A percentile compares a stretch with the other conserved stretches of the same genome.
These are phyloP conservation scores for Tricholoma matsutake DNA, from an alignment of 768 basidiomycete genomes.

Conservation along the genomic window DNA sequence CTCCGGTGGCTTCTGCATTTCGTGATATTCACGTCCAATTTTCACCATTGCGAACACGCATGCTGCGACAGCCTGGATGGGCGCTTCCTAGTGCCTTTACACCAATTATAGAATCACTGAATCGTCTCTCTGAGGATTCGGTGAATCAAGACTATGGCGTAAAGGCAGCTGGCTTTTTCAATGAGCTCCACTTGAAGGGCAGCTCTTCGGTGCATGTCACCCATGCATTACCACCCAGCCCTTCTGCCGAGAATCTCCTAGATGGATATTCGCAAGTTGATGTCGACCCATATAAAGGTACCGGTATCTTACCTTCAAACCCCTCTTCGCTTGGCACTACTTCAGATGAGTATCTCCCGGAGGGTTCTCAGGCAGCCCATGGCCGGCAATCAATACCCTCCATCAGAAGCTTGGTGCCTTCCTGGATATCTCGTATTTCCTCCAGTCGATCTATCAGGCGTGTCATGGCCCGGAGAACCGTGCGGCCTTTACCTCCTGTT, in stretches of 20 bases:
- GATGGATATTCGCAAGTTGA: background rate
- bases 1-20: slow-evolving; percentile 32
- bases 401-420: slow-evolving; percentile 44
- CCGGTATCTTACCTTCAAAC: background rate
- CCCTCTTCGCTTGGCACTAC: background rate
- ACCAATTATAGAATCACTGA: slow-evolving; percentile 24
- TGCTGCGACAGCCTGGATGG: slow-evolving; percentile 17
- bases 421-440: slow-evolving; percentile 50
- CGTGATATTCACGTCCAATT: slow-evolving; percentile 6
- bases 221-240: background rate
- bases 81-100: slow-evolving; percentile 36
- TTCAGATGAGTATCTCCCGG: background rate
- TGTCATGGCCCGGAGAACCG: slow-evolving; percentile 39
- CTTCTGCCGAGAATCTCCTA: background rate
- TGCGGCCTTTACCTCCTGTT: slow-evolving; percentile 59
- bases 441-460: slow-evolving; percentile 35
- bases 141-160: slow-evolving; percentile 19
- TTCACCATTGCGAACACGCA: slow-evolving; percentile 7
- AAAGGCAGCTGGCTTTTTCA: background rate
- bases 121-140: slow-evolving; percentile 32
- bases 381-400: slow-evolving; percentile 43
- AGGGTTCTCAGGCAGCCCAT: slow-evolving; percentile 8
- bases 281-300: background rate
- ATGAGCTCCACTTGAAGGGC: background rate
- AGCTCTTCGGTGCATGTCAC: background rate